These are phyloP conservation scores for Solanum pinnatisectum DNA, from an alignment of 257 asterid species.

Conservation along the genomic window DNA sequence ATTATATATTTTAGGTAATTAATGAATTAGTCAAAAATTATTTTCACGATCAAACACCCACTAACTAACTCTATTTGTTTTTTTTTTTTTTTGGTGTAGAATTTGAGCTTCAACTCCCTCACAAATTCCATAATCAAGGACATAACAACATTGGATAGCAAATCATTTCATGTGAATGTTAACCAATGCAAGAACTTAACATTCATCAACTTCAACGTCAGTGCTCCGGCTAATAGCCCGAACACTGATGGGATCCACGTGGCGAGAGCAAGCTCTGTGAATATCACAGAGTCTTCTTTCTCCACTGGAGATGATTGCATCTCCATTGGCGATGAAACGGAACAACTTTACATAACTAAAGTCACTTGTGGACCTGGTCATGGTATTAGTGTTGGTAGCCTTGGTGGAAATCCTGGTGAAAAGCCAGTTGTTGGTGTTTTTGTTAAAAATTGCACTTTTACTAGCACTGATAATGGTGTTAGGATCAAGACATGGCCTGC, in stretches of 20 bases:
- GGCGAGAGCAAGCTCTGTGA: conserved; percentile 5
- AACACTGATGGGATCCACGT: conserved; percentile 44
- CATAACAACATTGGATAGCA: conserved; percentile 19
- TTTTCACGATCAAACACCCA: not conserved
- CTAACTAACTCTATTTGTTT: not conserved
- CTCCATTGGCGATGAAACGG: conserved; percentile 24
- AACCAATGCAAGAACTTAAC: conserved; percentile 19
- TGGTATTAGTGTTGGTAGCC: conserved; percentile 30
- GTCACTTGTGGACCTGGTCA: conserved; percentile 33
- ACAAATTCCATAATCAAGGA: conserved; percentile 9
- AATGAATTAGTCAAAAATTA: too few relatives aligned
- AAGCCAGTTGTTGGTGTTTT: conserved; percentile 11
- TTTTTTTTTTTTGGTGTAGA: not conserved
- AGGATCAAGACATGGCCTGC: conserved; percentile 30
- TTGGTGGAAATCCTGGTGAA: conserved; percentile 18
- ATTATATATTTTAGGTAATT: too few relatives aligned
- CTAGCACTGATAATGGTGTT: conserved; percentile 16
- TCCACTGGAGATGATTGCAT: conserved; percentile 33
- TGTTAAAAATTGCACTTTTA: conserved; percentile 15
- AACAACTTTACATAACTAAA: conserved; percentile 8
- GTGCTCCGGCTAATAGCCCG: conserved; percentile 23
- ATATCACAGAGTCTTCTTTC: conserved; percentile 7
- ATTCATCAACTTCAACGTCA: not conserved
- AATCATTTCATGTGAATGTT: conserved; percentile 26
- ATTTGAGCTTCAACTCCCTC: conserved; percentile 14